Conservation (phyloP, 2,329 filamentous ascomycete genomes). For the Aspergillus sp. region DNA sequence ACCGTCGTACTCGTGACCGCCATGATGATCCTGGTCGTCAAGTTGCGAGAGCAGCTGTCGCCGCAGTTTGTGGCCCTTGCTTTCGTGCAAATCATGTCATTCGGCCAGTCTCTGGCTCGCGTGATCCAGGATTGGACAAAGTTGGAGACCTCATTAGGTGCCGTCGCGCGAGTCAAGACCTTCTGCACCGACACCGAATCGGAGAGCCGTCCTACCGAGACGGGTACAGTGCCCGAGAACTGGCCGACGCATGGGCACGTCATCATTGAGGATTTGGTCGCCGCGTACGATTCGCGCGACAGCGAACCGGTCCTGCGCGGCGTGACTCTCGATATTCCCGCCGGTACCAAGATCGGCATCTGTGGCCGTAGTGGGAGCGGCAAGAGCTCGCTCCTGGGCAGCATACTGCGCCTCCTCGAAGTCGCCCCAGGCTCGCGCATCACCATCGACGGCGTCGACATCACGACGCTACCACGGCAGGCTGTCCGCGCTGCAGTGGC, state of each 20-base stretch:
- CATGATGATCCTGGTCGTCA: slow-evolving; percentile 17
- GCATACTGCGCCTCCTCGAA: slow-evolving; percentile 31
- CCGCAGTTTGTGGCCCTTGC: slow-evolving; percentile 20
- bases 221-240: neutral
- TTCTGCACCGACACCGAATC: neutral
- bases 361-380: slow-evolving; percentile 35
- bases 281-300: neutral
- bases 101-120: slow-evolving; percentile 1
- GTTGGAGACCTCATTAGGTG: slow-evolving; percentile 6
- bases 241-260: slow-evolving; percentile 30
- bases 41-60: slow-evolving; percentile 33
- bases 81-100: neutral
- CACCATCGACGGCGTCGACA: neutral
- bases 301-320: slow-evolving; percentile 49
- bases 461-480: neutral
- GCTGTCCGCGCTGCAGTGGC: neutral
- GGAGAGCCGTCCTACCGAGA: neutral
- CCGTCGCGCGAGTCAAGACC: slow-evolving; percentile 5
- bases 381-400: slow-evolving; percentile 28
- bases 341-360: slow-evolving; percentile 46
- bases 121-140: slow-evolving; percentile 6
- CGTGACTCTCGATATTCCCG: slow-evolving; percentile 50
- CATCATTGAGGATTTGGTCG: slow-evolving; percentile 30
- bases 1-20: slow-evolving; percentile 16
- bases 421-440: slow-evolving; percentile 26